phyloP scores from a whole-genome alignment of 441 rosid species.

The Brassica balearica region DNA sequence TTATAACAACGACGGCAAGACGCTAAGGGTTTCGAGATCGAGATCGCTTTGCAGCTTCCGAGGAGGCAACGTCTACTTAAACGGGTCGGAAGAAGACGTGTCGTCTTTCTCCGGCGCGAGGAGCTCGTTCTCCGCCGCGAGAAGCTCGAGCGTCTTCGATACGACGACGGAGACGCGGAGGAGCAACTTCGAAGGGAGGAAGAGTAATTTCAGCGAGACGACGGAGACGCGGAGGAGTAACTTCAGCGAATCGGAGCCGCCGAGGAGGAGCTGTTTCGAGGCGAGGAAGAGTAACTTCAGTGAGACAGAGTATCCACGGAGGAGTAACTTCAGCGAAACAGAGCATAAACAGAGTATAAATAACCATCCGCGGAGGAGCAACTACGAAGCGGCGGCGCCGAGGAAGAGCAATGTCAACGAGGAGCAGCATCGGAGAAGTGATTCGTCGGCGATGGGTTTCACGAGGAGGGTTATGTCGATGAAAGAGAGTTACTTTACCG shows the following conservation, averaged over 20 bases:
- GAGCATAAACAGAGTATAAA: slow-evolving; percentile 29
- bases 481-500: slow-evolving; percentile 74
- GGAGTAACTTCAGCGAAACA: slow-evolving; percentile 47
- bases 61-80: slow-evolving; percentile 68
- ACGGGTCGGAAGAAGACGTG: slow-evolving; percentile 78
- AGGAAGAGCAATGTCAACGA: slow-evolving; percentile 26
- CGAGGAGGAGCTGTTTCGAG: slow-evolving; percentile 43
- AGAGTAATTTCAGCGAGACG: slow-evolving; percentile 51
- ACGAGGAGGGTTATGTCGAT: slow-evolving; percentile 73
- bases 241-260: slow-evolving; percentile 54
- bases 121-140: slow-evolving; percentile 86
- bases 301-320: slow-evolving; percentile 69
- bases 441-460: slow-evolving; percentile 39
- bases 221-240: slow-evolving; percentile 66
- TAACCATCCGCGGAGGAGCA: slow-evolving; percentile 51
- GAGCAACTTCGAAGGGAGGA: slow-evolving; percentile 44
- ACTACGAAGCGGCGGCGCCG: slow-evolving; percentile 19
- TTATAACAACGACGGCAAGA: slow-evolving; percentile 44
- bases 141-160: slow-evolving; percentile 79
- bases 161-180: slow-evolving; percentile 48
- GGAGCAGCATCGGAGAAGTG: slow-evolving; percentile 62
- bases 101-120: slow-evolving; percentile 72
- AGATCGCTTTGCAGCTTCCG: slow-evolving; percentile 94
- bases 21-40: slow-evolving; percentile 75
- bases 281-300: slow-evolving; percentile 50